These are phyloP conservation scores for Nicotiana rustica DNA, from an alignment of 305 asterid species.

Conservation along the genomic window DNA sequence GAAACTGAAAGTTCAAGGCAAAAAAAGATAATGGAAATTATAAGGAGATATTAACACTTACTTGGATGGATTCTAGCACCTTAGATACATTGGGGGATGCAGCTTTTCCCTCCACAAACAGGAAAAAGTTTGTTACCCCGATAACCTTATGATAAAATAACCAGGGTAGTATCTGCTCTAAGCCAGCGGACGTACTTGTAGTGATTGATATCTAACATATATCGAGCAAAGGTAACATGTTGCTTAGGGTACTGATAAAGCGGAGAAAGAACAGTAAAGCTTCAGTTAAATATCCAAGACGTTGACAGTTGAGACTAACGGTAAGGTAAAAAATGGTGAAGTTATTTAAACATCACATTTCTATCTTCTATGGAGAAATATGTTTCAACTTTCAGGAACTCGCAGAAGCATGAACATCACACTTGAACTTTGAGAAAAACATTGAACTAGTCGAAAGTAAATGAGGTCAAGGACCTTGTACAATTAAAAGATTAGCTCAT, in stretches of 20 bases:
- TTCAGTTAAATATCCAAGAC: background rate
- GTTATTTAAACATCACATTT: too few relatives aligned
- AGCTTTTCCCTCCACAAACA: slow-evolving; percentile 85
- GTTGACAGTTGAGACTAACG: too few relatives aligned
- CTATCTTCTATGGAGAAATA: too few relatives aligned
- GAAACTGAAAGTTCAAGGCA: slow-evolving; percentile 31
- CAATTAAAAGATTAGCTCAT: background rate
- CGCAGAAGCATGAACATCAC: too few relatives aligned
- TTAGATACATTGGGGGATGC: slow-evolving; percentile 74
- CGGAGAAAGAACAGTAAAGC: too few relatives aligned
- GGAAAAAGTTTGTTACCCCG: slow-evolving; percentile 76
- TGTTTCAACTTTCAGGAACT: too few relatives aligned
- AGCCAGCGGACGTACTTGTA: slow-evolving; percentile 77
- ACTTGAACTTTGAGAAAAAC: too few relatives aligned
- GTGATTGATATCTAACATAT: slow-evolving; percentile 65
- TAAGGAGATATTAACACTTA: slow-evolving; percentile 44
- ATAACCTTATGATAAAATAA: slow-evolving; percentile 78
- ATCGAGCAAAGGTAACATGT: slow-evolving; percentile 9
- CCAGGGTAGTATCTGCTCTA: slow-evolving; percentile 84
- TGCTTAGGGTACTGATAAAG: background rate
- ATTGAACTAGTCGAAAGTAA: too few relatives aligned
- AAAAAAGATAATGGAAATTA: background rate
- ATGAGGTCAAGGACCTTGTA: background rate
- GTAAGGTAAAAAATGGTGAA: too few relatives aligned
- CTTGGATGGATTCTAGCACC: slow-evolving; percentile 78